Evolutionary conservation across 257 asterid species (phyloP), one percentile per base, ranked within the genome.

Genomic region (Ehretia macrophylla): DNA sequence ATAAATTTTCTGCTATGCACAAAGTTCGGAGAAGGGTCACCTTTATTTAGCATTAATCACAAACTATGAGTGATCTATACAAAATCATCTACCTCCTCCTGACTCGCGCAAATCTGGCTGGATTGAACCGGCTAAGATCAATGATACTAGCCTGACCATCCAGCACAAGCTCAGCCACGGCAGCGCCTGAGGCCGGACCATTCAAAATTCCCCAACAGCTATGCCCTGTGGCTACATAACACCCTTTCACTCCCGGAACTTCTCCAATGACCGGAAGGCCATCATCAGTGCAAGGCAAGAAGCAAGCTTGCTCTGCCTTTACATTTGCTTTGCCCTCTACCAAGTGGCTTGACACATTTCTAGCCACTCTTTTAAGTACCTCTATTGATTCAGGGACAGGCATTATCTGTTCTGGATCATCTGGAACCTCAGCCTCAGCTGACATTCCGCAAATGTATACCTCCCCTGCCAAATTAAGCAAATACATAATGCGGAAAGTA

Each of bases 121-220:
- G 95, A 50, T 76, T 74, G 55, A 86, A 88, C 14, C 21, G 66
- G 60, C 69, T 50, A 44, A 92, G 82, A 83, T 92, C 95, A 48
- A 86, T 79, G 1, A 78, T 68, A 54, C 69, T 71, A 16, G 90
- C 64, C 1, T 45, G 49, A 18, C 96, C 93, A 21, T 86, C 86
- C 47, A 92, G 61, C 17, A 88, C 78, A 21, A 92, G 94, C 75
- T 88, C 96, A 1, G 98, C 78, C 72, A 88, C 17, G 0, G 95
- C 90, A 5, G 87, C 88, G 16, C 98, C 98, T 0, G 97, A 88
- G 70, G 95, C 98, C 0, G 97, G 98, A 53, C 95, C 97, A 47
- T 92, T 92, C 10, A 92, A 78, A 68, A 88, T 92, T 10, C 98
- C 98, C 98, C 98, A 92, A 58, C 98, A 92, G 52, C 80, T 92